Base-by-base conservation (phyloP, 495 filamentous ascomycete species). In the Aspergillus wentii region DNA sequence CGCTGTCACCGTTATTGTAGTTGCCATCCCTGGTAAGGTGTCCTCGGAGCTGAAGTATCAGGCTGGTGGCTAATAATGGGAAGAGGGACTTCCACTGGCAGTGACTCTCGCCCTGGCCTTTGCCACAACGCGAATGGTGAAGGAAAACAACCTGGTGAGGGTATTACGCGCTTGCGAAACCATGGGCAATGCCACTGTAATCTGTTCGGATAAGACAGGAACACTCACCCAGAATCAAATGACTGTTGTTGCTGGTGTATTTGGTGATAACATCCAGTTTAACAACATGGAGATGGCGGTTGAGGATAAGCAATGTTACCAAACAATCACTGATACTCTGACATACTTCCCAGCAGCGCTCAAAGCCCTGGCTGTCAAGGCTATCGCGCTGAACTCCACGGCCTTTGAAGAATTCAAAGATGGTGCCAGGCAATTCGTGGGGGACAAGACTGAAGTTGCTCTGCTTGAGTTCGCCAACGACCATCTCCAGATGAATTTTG, bases 391-490 rank as follows among this genome's bases (percentile, higher is more conserved):
- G 44, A 85, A 85, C 56, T 79, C 79, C 0, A 83, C 80, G 3
- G 80, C 80, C 4, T 83, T 83, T 41, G 78, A 83, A 44, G 74
- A 73, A 30, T 69, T 74, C 8, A 70, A 70, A 27, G 67, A 76
- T 23, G 85, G 85, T 1, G 51, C 52, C 5, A 57, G 51, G 13
- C 56, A 72, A 4, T 85, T 82, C 34, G 70, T 83, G 28, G 80
- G 80, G n/a, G 82, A 79, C 38, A 85, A 83, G 59, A 85, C 80
- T 0, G 80, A 85, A 50, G 82, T 80, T n/a, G 80, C 80, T 4
- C 61, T 85, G 21, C 71, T 85, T 5, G 64, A 69, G 23, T 68
- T 83, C 43, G 80, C 78, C 11, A 69, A 71, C 13, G 71, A 80
- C 33, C 64, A 79, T 43, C 63, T 83, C 11, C 79, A 75, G 31